phyloP scores from a whole-genome alignment of 177 flowering plant species.

The Vitis hybrid region DNA sequence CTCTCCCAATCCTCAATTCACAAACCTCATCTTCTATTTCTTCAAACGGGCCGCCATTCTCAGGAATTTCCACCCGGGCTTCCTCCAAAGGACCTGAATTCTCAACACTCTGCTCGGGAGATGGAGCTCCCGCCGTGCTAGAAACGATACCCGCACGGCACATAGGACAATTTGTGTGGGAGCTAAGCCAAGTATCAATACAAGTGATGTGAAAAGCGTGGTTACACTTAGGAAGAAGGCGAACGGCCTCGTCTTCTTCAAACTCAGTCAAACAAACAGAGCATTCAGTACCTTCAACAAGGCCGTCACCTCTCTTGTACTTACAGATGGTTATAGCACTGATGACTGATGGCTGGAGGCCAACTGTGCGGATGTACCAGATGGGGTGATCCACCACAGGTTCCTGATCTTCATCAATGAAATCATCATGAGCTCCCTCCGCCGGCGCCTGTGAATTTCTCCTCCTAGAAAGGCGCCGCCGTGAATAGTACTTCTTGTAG shows the following conservation, averaged over 20 bases:
- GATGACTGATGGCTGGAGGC: conserved; percentile 44
- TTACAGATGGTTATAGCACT: conserved; percentile 37
- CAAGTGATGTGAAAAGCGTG: conserved; percentile 70
- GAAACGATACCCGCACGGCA: conserved; percentile 53
- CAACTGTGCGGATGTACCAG: conserved; percentile 57
- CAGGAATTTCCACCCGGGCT: conserved; percentile 9
- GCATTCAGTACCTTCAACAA: conserved; percentile 56
- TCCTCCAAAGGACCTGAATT: conserved; percentile 10
- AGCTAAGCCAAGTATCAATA: conserved; percentile 67
- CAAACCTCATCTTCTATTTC: conserved; percentile 4
- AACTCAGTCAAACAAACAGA: conserved; percentile 66
- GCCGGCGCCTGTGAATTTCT: not conserved
- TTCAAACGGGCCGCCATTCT: conserved; percentile 4
- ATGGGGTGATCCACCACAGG: conserved; percentile 46
- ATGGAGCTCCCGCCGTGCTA: not conserved
- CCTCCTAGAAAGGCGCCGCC: not conserved
- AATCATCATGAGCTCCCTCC: conserved; percentile 17
- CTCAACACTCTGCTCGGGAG: conserved; percentile 3
- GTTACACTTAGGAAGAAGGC: conserved; percentile 56
- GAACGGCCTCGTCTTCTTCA: conserved; percentile 46
- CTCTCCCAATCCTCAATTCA: conserved; percentile 14
- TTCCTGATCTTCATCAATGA: conserved; percentile 37
- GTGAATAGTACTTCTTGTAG: conserved; percentile 14
- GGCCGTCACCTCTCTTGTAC: conserved; percentile 42
- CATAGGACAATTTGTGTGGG: conserved; percentile 60